Base-by-base conservation (phyloP, 441 rosid species). In the Euphorbia celastroides region DNA sequence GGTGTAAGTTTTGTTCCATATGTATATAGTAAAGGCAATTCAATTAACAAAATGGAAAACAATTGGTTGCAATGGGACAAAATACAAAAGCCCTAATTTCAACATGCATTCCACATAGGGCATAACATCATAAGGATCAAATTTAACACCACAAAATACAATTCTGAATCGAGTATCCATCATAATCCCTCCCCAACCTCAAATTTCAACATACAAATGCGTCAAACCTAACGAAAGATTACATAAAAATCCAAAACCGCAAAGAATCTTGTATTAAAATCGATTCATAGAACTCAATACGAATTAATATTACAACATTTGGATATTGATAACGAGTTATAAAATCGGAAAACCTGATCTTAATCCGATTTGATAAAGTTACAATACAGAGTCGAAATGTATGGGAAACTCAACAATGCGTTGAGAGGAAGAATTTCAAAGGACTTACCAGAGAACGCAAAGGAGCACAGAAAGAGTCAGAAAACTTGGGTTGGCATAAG, bases 161-260 rank as follows among this genome's bases (percentile, higher is more conserved):
- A 16, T 13, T 48, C 36, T 60, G 70, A 67, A 72, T 60, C 52
- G 41, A 51, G 68, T 70, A 65, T 58, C 64, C 56, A 50, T 36
- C 23, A 7, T 30, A 57, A 32, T 16, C 26, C 27, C 2, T 50
- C 34, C 10, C 51, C 2, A 65, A 65, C 56, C 9, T 34, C 54
- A 66, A 66, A 57, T 8, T 10, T 46, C 57, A 60, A 23, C 2
- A 38, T 31, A 23, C 46, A 60, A 57, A 34, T 42, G 25, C 34
- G 13, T 16, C 54, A 34, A 34, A 34, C 38, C 4, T 34, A 34
- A 34, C 38, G 9, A 34, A 34, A 34, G 38, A 34, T 70, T 48
- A 56, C 1, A 42, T n/a, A 66, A 28, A 31, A 28, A 62, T 58
- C 62, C 31, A 66, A 55, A 3, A 70, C 44, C 36, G 31, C 46